These are phyloP conservation scores for Saccharomyces hybrid DNA, from an alignment of 1,139 yeast species.

Conservation along the genomic window DNA sequence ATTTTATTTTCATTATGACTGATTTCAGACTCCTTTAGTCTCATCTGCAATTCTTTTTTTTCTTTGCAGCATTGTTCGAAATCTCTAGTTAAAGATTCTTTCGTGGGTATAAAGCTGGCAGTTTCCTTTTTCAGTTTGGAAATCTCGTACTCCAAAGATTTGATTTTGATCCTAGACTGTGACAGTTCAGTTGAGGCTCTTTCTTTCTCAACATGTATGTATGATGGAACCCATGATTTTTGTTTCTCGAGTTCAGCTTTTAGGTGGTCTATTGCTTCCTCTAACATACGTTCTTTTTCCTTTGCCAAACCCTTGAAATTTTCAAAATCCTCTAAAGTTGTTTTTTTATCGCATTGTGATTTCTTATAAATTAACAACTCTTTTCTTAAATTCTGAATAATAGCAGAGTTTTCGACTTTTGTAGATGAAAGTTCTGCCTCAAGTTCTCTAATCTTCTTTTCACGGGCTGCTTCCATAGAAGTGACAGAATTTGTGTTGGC, in stretches of 20 bases:
- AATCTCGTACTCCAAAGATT: not conserved
- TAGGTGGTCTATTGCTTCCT: not conserved
- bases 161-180: not conserved
- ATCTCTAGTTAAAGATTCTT: not conserved
- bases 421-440: not conserved
- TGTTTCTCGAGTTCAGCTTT: not conserved
- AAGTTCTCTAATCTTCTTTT: not conserved
- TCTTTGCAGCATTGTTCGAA: not conserved
- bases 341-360: not conserved
- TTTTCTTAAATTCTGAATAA: not conserved
- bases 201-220: not conserved
- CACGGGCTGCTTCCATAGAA: not conserved
- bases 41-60: not conserved
- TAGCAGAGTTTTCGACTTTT: not conserved
- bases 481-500: not conserved
- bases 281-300: not conserved
- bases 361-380: not conserved
- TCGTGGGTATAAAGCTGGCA: not conserved
- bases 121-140: not conserved
- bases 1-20: not conserved
- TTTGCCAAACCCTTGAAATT: not conserved
- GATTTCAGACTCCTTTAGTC: not conserved
- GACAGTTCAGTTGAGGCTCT: not conserved
- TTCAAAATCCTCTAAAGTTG: not conserved
- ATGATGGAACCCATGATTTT: not conserved